Base-by-base conservation (phyloP, 257 asterid species). In the Hygrophila difformis region DNA sequence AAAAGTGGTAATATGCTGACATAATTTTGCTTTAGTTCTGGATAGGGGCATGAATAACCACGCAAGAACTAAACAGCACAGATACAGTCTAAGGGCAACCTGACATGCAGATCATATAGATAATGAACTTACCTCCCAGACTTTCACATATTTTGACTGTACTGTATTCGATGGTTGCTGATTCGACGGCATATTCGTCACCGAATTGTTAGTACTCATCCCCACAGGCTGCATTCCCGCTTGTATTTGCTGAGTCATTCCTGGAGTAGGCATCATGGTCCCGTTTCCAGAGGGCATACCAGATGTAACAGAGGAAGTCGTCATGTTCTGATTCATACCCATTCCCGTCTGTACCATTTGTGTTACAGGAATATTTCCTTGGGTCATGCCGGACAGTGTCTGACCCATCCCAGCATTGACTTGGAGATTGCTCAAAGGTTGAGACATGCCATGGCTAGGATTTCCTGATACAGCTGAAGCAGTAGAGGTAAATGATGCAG, bases 91-190 rank as follows among this genome's bases (percentile, higher is more conserved):
- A n/a, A n/a, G n/a, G n/a, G n/a, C n/a, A n/a, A n/a, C n/a, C n/a
- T n/a, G n/a, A n/a, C n/a, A n/a, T n/a, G n/a, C n/a, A n/a, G n/a
- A n/a, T n/a, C n/a, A n/a, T n/a, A n/a, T n/a, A n/a, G n/a, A n/a
- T n/a, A n/a, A n/a, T n/a, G n/a, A n/a, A n/a, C n/a, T n/a, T n/a
- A 89, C 97, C 97, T 89, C 97, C 97, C 97, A 89, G 67, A 85
- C 83, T 77, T 73, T 73, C 22, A 85, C 70, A 38, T 77, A 89
- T 62, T 76, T 76, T 35, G 93, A 82, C 39, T 79, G 94, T 38
- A 78, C 44, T 35, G 76, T 55, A 65, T 62, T 69, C 33, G 88
- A 61, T 22, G 94, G 55, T 67, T 74, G 95, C 77, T 81, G 95
- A 37, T 84, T 56, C 47, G 76, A 42, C 51, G 95, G 64, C 71